These are phyloP conservation scores for Amylostereum chailletii DNA, from an alignment of 1,284 basidiomycete genomes.

Conservation along the genomic window DNA sequence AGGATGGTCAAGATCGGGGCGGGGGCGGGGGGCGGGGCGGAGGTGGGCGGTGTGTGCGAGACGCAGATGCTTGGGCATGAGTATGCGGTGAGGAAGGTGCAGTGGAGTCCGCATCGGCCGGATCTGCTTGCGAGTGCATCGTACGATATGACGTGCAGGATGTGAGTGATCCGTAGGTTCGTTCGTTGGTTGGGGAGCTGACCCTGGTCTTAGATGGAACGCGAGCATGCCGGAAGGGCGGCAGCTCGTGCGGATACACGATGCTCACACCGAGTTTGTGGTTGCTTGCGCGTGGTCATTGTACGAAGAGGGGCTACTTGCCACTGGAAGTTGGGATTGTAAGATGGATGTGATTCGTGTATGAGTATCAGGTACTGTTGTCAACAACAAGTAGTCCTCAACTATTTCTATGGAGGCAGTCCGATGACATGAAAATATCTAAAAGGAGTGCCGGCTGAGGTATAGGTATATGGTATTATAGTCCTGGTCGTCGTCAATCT, in stretches of 20 bases:
- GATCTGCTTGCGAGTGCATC: constrained; percentile 78
- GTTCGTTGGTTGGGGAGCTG: not conserved
- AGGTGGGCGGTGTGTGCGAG: constrained; percentile 65
- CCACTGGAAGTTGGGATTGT: constrained; percentile 88
- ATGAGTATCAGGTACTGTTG: constrained; percentile 14
- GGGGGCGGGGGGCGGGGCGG: constrained; percentile 21
- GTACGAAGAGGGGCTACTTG: constrained; percentile 79
- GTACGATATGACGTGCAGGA: constrained; percentile 94
- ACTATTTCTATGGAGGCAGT: too few species aligned
- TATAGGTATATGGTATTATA: too few species aligned
- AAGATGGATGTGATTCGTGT: constrained; percentile 71
- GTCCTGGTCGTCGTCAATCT: too few species aligned
- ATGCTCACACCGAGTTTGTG: constrained; percentile 91
- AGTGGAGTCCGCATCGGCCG: constrained; percentile 70
- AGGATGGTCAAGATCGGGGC: constrained; percentile 59
- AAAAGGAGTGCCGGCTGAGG: too few species aligned
- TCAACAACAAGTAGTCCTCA: too few species aligned
- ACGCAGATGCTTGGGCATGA: constrained; percentile 67
- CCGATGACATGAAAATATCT: too few species aligned
- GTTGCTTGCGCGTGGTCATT: constrained; percentile 86
- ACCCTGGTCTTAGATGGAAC: constrained; percentile 44
- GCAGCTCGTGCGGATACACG: constrained; percentile 64
- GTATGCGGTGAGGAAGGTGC: constrained; percentile 73
- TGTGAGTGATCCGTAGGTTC: constrained; percentile 44
- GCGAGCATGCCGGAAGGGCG: constrained; percentile 44